Conservation (phyloP, 75 land plant genomes). For the Azolla pinnata region DNA sequence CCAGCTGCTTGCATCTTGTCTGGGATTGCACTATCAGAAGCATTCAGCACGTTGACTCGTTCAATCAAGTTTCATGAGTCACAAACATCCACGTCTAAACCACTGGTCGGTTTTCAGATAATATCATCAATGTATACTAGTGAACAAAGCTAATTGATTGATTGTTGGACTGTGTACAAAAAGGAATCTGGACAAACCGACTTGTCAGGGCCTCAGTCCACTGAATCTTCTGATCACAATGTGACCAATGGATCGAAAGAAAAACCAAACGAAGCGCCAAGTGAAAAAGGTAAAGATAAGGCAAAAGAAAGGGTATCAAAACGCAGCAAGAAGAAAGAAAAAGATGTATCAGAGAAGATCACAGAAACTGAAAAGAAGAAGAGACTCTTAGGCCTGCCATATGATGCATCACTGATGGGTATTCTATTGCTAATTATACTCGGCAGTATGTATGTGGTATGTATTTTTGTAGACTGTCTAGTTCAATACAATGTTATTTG, state of each 20-base stretch:
- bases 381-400: conserved; percentile 61
- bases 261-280: neutral
- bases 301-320: conserved; percentile 51
- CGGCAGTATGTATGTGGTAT: conserved; percentile 92
- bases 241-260: no score
- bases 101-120: no score
- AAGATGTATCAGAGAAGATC: conserved; percentile 45
- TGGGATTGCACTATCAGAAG: conserved; percentile 91
- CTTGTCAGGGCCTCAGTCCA: no score
- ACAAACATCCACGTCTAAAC: neutral
- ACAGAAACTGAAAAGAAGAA: conserved; percentile 28
- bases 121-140: no score
- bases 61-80: conserved; percentile 69
- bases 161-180: no score
- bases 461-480: neutral
- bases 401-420: conserved; percentile 67
- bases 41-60: conserved; percentile 72
- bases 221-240: no score
- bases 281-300: conserved; percentile 44
- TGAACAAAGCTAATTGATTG: no score
- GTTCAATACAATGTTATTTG: no score
- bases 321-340: conserved; percentile 72
- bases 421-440: conserved; percentile 64
- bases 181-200: no score
- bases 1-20: conserved; percentile 96